Evolutionary conservation across 2,329 filamentous ascomycete species (phyloP).

Genomic region (Botryosphaeria dothidea): DNA sequence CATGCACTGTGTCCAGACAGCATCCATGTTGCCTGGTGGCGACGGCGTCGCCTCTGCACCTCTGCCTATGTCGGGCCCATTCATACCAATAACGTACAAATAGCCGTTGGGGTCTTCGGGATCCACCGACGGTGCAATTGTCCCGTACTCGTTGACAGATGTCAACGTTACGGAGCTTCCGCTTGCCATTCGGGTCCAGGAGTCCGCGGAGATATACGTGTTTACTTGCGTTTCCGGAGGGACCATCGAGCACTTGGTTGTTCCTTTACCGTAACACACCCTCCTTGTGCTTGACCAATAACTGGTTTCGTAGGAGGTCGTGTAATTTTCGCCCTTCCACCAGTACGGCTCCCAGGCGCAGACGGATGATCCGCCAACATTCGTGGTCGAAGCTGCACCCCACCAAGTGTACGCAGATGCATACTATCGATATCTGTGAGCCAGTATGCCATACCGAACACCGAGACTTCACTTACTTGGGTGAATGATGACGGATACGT

Average conservation of each 20-base stretch:
- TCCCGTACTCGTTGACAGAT: background rate
- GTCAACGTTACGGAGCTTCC: background rate
- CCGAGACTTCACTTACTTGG: background rate
- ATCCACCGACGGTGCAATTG: background rate
- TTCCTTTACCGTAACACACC: too few relatives aligned
- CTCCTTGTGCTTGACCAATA: background rate
- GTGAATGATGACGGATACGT: background rate
- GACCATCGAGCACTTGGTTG: too few relatives aligned
- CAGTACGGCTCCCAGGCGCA: constrained; percentile 1
- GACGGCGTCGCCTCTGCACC: background rate
- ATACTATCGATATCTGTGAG: background rate
- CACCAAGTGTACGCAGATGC: background rate
- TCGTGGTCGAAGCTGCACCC: background rate
- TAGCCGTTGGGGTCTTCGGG: constrained; percentile 1
- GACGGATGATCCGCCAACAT: background rate
- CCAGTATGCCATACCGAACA: background rate
- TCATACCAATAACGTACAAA: background rate
- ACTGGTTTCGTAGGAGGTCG: too few relatives aligned
- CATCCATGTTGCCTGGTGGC: background rate
- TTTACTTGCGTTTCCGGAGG: too few relatives aligned
- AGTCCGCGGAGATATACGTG: too few relatives aligned
- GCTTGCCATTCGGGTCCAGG: background rate
- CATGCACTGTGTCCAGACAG: background rate
- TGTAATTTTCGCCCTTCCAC: background rate
- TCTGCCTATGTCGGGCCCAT: background rate